phyloP scores from a whole-genome alignment of 75 land plant species.

The Larix kaempferi region DNA sequence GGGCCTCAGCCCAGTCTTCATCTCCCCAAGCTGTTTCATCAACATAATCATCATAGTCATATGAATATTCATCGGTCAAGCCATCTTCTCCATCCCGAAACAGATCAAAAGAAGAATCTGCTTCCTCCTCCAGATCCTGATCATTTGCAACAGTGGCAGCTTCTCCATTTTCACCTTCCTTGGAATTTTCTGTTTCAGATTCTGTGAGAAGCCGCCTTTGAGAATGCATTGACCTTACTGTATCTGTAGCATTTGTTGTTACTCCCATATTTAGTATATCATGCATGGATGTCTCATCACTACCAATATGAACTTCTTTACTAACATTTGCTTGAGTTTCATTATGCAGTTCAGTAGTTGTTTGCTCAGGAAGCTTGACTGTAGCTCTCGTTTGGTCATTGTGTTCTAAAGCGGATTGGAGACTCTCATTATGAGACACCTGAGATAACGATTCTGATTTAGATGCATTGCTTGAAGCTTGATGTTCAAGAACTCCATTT shows the following conservation, averaged over 20 bases:
- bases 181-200: conserved; percentile 14
- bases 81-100: conserved; percentile 77
- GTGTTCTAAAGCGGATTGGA: neutral
- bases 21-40: conserved; percentile 98
- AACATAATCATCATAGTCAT: conserved; percentile 99
- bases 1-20: conserved; percentile 77
- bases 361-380: neutral
- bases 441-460: conserved; percentile 7
- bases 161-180: conserved; percentile 12
- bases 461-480: conserved; percentile 20
- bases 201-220: conserved; percentile 67
- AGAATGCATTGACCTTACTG: conserved; percentile 20
- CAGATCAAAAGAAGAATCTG: conserved; percentile 88
- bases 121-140: conserved; percentile 71
- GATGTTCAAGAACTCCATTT: neutral
- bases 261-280: neutral
- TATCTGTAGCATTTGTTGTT: neutral
- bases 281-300: conserved; percentile 7
- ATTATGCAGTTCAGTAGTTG: neutral
- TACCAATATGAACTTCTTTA: neutral
- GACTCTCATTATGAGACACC: conserved; percentile 2
- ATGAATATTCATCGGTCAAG: conserved; percentile 85
- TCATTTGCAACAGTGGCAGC: conserved; percentile 74
- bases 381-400: neutral
- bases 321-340: conserved; percentile 3